These are phyloP conservation scores for Fraxinus paxiana DNA, from an alignment of 305 asterid species.

Conservation along the genomic window DNA sequence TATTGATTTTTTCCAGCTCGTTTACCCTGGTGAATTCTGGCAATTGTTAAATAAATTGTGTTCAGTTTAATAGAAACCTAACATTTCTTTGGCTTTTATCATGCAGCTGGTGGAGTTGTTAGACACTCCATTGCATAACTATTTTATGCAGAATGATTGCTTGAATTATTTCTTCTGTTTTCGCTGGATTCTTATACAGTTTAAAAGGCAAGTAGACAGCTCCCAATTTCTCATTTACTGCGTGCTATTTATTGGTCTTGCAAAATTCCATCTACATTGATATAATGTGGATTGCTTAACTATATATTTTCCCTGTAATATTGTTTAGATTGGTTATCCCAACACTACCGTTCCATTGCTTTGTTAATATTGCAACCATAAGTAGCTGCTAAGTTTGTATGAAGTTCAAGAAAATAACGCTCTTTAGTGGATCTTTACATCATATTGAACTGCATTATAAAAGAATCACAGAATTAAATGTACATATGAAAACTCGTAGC, in stretches of 20 bases:
- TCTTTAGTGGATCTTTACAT: background rate
- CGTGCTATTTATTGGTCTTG: background rate
- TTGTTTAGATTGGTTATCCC: background rate
- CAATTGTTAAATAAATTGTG: background rate
- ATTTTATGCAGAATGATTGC: conserved; percentile 83
- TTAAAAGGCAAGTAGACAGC: conserved; percentile 65
- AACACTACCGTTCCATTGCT: background rate
- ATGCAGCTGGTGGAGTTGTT: conserved; percentile 90
- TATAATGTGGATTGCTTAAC: background rate
- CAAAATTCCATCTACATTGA: background rate
- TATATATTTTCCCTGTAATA: background rate
- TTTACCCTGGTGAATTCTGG: background rate
- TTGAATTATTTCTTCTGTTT: conserved; percentile 96
- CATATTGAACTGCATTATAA: background rate
- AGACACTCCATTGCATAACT: conserved; percentile 84
- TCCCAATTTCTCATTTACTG: background rate
- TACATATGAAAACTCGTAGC: background rate
- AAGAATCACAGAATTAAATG: background rate
- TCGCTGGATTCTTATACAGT: conserved; percentile 98
- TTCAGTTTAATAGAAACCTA: conserved; percentile 11
- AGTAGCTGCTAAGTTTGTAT: background rate
- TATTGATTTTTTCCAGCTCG: background rate
- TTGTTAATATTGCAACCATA: background rate
- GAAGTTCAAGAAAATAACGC: background rate
- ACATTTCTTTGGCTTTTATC: conserved; percentile 13